phyloP scores from a whole-genome alignment of 495 filamentous ascomycete genomes.

The Aspergillus affinis region DNA sequence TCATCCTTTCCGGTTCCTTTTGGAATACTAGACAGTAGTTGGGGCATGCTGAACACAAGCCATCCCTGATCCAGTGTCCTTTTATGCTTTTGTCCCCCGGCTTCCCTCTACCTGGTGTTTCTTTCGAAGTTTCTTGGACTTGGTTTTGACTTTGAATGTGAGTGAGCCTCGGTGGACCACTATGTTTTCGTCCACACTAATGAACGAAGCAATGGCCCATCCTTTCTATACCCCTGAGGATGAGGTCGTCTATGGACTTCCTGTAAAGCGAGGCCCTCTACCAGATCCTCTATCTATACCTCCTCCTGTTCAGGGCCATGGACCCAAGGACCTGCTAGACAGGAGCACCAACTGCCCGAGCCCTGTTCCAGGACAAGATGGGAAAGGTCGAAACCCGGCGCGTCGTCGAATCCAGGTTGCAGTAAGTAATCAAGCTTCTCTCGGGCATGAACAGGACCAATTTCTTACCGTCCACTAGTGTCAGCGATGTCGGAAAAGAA shows the following conservation, averaged over 20 bases:
- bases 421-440: slow-evolving; percentile 44
- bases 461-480: slow-evolving; percentile 57
- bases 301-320: slow-evolving; percentile 27
- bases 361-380: slow-evolving; percentile 28
- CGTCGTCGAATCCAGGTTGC: slow-evolving; percentile 64
- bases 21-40: slow-evolving; percentile 18
- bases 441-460: not conserved
- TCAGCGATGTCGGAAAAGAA: slow-evolving; percentile 84
- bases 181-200: slow-evolving; percentile 22
- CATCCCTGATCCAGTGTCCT: slow-evolving; percentile 19
- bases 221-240: slow-evolving; percentile 32
- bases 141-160: slow-evolving; percentile 19
- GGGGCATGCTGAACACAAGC: slow-evolving; percentile 17
- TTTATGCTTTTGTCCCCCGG: slow-evolving; percentile 14
- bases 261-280: slow-evolving; percentile 21
- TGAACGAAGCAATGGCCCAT: slow-evolving; percentile 35
- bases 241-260: slow-evolving; percentile 24
- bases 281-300: slow-evolving; percentile 30
- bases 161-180: slow-evolving; percentile 18
- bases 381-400: slow-evolving; percentile 35
- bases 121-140: slow-evolving; percentile 16
- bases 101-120: slow-evolving; percentile 7
- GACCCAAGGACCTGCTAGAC: slow-evolving; percentile 28
- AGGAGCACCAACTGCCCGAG: slow-evolving; percentile 21
- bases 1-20: slow-evolving; percentile 23